A percentile compares a stretch with the other conserved stretches of the same genome.
Conservation (phyloP, 78 protist species). For the Capsaspora owczarzaki region DNA sequence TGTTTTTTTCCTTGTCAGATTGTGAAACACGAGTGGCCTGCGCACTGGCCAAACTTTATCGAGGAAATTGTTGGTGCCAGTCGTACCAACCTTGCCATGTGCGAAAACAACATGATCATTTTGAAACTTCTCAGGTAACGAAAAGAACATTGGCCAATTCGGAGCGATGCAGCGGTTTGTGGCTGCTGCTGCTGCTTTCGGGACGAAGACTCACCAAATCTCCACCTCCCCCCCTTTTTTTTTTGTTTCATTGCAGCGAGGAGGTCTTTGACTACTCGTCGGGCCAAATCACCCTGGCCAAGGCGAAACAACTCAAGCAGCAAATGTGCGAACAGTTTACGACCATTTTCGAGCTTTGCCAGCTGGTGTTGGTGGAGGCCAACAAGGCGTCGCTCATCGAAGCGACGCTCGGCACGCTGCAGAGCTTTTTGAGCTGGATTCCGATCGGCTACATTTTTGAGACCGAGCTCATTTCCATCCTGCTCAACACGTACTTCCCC, state of each 20-base stretch:
- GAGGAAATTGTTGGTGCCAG: conserved; percentile 79
- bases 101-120: conserved; percentile 93
- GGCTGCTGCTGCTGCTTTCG: too few species aligned
- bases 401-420: conserved; percentile 73
- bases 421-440: conserved; percentile 86
- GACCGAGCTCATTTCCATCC: conserved; percentile 42
- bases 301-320: conserved; percentile 68
- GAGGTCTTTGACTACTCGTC: conserved; percentile 87
- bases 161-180: too few species aligned
- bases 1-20: conserved; percentile 56
- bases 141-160: too few species aligned
- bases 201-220: too few species aligned
- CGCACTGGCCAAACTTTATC: conserved; percentile 88
- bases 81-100: conserved; percentile 71
- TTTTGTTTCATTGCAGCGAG: conserved; percentile 14
- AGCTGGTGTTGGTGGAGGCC: conserved; percentile 48
- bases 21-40: conserved; percentile 97
- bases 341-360: conserved; percentile 73
- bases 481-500: conserved; percentile 48
- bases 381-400: conserved; percentile 24
- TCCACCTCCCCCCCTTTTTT: too few species aligned
- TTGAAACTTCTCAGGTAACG: conserved; percentile 70
- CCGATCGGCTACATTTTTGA: conserved; percentile 93
- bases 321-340: conserved; percentile 76
- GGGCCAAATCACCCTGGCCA: conserved; percentile 77